Percentiles rank a stretch among this genome's conserved stretches.
Conservation (phyloP, 768 basidiomycete genomes). For the Lepiota subincarnata region DNA sequence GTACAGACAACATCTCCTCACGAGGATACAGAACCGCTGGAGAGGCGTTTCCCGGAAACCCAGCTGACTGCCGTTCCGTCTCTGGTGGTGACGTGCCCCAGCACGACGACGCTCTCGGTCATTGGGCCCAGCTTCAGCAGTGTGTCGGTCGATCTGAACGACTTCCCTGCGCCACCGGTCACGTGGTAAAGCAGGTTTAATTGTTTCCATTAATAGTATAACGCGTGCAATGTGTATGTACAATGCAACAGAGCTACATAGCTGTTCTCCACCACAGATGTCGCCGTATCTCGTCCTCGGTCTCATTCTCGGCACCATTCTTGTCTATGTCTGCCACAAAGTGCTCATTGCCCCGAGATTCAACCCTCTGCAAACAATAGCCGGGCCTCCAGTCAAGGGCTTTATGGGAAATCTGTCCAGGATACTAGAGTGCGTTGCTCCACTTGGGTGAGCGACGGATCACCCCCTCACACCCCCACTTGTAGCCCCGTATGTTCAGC, state of each 20-base stretch:
- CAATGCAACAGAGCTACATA: neutral
- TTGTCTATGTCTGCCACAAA: constrained; percentile 26
- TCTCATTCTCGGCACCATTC: constrained; percentile 3
- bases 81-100: constrained; percentile 33
- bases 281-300: constrained; percentile 3
- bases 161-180: constrained; percentile 43
- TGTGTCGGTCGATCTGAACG: constrained; percentile 37
- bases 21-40: neutral
- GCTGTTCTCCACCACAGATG: neutral
- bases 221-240: no score
- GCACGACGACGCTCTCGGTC: constrained; percentile 27
- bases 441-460: neutral
- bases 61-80: constrained; percentile 17
- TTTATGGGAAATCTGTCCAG: constrained; percentile 51
- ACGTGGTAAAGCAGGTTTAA: constrained; percentile 1
- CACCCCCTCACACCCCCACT: neutral
- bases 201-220: no score
- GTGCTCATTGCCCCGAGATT: constrained; percentile 28
- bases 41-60: neutral
- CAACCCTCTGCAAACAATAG: constrained; percentile 50
- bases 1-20: neutral
- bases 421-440: constrained; percentile 52
- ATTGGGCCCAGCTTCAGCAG: constrained; percentile 34
- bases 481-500: constrained; percentile 53
- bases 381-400: constrained; percentile 52